Evolutionary conservation across 108 stramenopile genomes (phyloP).

Genomic region (Epipyxis sp.): DNA sequence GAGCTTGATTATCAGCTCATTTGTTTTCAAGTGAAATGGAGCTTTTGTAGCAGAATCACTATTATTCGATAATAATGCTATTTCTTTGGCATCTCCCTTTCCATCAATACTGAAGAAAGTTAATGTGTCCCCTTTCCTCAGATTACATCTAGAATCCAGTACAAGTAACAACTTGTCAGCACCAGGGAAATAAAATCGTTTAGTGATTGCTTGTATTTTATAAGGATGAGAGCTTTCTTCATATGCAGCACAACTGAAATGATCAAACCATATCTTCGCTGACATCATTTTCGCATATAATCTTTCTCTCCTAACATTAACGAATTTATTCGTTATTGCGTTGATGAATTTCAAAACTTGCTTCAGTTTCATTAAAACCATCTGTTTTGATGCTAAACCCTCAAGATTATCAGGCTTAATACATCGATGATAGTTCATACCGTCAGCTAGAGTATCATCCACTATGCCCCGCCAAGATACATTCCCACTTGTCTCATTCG

Average conservation of each 20-base stretch:
- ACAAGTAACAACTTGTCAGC: constrained; percentile 36
- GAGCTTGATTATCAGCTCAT: neutral
- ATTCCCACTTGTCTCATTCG: no score
- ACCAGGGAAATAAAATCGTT: constrained; percentile 38
- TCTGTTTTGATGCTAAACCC: neutral
- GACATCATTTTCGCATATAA: constrained; percentile 10
- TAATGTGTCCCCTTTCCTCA: constrained; percentile 35
- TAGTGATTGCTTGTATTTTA: neutral
- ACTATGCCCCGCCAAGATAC: no score
- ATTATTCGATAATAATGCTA: neutral
- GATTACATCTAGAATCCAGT: constrained; percentile 39
- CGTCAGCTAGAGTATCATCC: neutral
- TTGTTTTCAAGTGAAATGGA: neutral
- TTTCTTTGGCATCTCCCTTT: neutral
- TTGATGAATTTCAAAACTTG: constrained; percentile 12
- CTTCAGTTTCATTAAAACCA: neutral
- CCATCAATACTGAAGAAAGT: neutral
- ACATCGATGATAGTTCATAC: neutral
- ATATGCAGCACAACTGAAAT: neutral
- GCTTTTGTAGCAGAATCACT: neutral
- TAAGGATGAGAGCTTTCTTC: constrained; percentile 43
- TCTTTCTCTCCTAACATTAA: neutral
- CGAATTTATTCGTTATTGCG: neutral
- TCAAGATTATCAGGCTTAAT: constrained; percentile 1
- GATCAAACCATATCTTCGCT: constrained; percentile 9